phyloP scores from a whole-genome alignment of 2,329 filamentous ascomycete genomes.

The Cladosporium sp. region DNA sequence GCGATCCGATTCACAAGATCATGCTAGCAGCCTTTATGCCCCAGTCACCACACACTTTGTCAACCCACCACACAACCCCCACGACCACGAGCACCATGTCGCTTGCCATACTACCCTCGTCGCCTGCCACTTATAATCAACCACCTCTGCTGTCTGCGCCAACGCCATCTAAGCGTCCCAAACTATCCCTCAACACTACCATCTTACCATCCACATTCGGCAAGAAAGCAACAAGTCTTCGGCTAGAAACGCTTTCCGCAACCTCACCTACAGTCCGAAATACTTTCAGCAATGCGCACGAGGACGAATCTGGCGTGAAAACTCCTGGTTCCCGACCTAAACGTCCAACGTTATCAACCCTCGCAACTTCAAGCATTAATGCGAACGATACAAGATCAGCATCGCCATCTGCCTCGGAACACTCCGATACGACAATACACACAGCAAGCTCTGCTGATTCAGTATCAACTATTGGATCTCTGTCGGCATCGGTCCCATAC shows the following conservation, averaged over 20 bases:
- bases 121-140: conserved; percentile 34
- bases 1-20: conserved; percentile 25
- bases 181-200: conserved; percentile 62
- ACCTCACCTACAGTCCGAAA: conserved; percentile 63
- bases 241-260: conserved; percentile 56
- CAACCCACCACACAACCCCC: conserved; percentile 23
- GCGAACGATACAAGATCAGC: conserved; percentile 25
- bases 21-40: conserved; percentile 38
- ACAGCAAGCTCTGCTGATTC: conserved; percentile 40
- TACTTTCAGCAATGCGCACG: conserved; percentile 63
- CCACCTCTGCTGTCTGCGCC: conserved; percentile 25
- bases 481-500: conserved; percentile 44
- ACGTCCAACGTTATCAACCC: conserved; percentile 41
- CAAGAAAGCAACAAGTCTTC: conserved; percentile 56
- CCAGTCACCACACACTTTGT: conserved; percentile 27
- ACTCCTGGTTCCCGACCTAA: conserved; percentile 16
- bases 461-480: conserved; percentile 39
- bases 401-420: conserved; percentile 16
- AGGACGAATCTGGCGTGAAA: conserved; percentile 39
- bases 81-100: conserved; percentile 48
- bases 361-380: conserved; percentile 32
- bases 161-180: conserved; percentile 51
- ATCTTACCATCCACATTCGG: conserved; percentile 52
- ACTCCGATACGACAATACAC: conserved; percentile 28
- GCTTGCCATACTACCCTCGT: conserved; percentile 45